These are phyloP conservation scores for Monosporozyma servazzii DNA, from an alignment of 805 yeast genomes.

Conservation along the genomic window DNA sequence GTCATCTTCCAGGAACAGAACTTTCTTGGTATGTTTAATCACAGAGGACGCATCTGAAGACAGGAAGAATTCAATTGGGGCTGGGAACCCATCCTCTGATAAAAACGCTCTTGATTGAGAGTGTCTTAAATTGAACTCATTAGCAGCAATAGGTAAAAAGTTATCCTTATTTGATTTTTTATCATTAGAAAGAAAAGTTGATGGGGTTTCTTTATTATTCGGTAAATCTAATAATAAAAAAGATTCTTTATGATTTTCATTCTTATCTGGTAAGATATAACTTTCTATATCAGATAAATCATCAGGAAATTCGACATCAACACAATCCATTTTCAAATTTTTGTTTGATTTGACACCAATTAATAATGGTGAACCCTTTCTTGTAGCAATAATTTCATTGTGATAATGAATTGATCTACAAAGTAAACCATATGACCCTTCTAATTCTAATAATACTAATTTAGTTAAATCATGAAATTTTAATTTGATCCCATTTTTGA, in stretches of 20 bases:
- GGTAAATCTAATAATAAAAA: neutral
- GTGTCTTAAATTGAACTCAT: conserved; percentile 55
- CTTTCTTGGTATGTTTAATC: conserved; percentile 93
- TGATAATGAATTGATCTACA: conserved; percentile 90
- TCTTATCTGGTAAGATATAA: conserved; percentile 19
- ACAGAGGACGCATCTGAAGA: conserved; percentile 98
- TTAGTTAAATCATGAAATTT: conserved; percentile 91
- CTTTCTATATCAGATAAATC: conserved; percentile 30
- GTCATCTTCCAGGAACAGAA: conserved; percentile 91
- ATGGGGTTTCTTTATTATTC: conserved; percentile 5
- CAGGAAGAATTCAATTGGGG: conserved; percentile 90
- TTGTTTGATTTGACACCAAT: conserved; percentile 96
- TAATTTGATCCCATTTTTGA: conserved; percentile 61
- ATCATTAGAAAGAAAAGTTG: conserved; percentile 5
- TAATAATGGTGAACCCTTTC: conserved; percentile 95
- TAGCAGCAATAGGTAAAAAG: conserved; percentile 48
- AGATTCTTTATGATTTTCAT: neutral
- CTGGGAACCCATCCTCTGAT: conserved; percentile 85
- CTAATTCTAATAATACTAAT: conserved; percentile 83
- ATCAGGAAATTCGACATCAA: conserved; percentile 95
- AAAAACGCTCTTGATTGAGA: conserved; percentile 95
- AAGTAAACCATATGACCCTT: conserved; percentile 95
- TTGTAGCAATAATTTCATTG: conserved; percentile 90
- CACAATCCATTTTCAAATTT: conserved; percentile 93
- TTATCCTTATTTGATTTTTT: conserved; percentile 6